Evolutionary conservation across 1,284 basidiomycete genomes (phyloP).

Genomic region (Neonothopanus nambi): DNA sequence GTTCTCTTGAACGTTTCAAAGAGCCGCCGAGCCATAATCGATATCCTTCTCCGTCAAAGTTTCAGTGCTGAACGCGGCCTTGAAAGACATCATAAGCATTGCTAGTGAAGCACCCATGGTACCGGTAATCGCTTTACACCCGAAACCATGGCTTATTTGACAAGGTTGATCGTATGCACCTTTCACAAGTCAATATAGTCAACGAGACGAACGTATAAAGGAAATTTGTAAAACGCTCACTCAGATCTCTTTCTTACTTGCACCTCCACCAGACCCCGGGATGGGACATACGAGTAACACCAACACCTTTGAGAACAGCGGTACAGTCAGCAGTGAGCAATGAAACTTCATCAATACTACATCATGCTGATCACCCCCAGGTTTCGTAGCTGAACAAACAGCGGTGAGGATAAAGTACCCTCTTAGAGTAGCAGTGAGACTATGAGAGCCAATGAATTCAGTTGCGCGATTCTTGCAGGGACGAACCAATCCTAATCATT

Average conservation of each 20-base stretch:
- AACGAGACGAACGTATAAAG: background rate
- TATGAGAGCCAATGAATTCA: constrained; percentile 15
- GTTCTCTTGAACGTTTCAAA: constrained; percentile 8
- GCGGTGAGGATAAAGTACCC: constrained; percentile 7
- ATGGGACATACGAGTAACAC: constrained; percentile 11
- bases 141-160: constrained; percentile 9
- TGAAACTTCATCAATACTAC: constrained; percentile 9
- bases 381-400: constrained; percentile 6
- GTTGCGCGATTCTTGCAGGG: too few species aligned
- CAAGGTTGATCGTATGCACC: constrained; percentile 12
- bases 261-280: constrained; percentile 6
- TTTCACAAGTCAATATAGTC: background rate
- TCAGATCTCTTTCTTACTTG: constrained; percentile 1
- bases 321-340: constrained; percentile 7
- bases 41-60: constrained; percentile 11
- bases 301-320: constrained; percentile 8
- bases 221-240: background rate
- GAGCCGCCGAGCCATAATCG: constrained; percentile 6
- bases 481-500: too few species aligned
- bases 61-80: constrained; percentile 9
- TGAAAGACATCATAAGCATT: background rate
- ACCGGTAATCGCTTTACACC: constrained; percentile 12
- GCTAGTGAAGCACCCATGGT: constrained; percentile 8
- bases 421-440: constrained; percentile 12
- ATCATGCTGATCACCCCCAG: constrained; percentile 2